Evolutionary conservation across 768 basidiomycete genomes (phyloP).

Genomic region (Hypholoma fasciculare): DNA sequence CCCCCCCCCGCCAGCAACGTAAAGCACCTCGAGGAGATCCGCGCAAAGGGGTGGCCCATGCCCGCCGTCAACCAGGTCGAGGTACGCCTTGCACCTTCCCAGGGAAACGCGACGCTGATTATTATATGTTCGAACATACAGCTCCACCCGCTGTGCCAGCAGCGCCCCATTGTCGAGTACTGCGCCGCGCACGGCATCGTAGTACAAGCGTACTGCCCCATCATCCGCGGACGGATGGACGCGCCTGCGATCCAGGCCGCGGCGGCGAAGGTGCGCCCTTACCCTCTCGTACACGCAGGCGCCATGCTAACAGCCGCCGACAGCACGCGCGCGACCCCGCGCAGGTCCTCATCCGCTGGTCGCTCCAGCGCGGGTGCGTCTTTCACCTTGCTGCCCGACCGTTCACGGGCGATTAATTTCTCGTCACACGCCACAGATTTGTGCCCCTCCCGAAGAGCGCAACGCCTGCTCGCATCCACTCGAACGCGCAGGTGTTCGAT

Average conservation of each 20-base stretch:
- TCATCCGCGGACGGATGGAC: slow-evolving; percentile 61
- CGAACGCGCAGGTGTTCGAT: slow-evolving; percentile 75
- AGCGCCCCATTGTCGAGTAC: slow-evolving; percentile 74
- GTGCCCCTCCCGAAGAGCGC: slow-evolving; percentile 84
- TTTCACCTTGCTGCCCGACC: neutral
- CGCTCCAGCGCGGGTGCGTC: slow-evolving; percentile 76
- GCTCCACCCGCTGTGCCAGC: slow-evolving; percentile 85
- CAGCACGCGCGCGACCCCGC: slow-evolving; percentile 65
- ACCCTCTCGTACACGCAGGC: neutral
- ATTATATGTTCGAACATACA: slow-evolving; percentile 20
- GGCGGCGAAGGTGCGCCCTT: slow-evolving; percentile 53
- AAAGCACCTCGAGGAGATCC: slow-evolving; percentile 76
- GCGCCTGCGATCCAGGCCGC: slow-evolving; percentile 53
- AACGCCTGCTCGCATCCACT: slow-evolving; percentile 65
- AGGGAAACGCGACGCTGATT: neutral
- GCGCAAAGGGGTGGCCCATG: slow-evolving; percentile 54
- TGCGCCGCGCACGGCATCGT: slow-evolving; percentile 61
- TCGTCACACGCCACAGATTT: slow-evolving; percentile 44
- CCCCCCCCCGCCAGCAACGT: slow-evolving; percentile 23
- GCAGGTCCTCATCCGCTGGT: slow-evolving; percentile 89
- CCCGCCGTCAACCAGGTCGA: slow-evolving; percentile 85
- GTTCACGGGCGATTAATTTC: neutral
- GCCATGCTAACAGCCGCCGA: neutral
- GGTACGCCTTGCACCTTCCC: slow-evolving; percentile 32
- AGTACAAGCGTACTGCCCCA: slow-evolving; percentile 76